These are phyloP conservation scores for Eremochloa ophiuroides DNA, from an alignment of 176 grass and related monocot genomes.

Conservation along the genomic window DNA sequence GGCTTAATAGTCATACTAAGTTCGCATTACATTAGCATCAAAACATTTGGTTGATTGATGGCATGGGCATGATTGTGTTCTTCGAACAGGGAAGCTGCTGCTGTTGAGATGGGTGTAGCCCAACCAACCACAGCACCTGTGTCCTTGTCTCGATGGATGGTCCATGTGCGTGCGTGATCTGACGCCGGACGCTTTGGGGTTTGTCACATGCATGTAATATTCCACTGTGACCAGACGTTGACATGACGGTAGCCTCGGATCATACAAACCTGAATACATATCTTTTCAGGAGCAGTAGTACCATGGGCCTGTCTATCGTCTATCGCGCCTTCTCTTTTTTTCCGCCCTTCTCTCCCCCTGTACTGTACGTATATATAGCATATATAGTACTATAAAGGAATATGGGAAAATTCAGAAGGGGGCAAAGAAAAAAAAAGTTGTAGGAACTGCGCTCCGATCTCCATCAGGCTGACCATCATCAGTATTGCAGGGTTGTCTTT, in stretches of 20 bases:
- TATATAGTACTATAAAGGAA: too few relatives aligned
- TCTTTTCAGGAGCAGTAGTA: slow-evolving; percentile 34
- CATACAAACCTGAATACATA: neutral
- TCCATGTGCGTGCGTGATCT: slow-evolving; percentile 29
- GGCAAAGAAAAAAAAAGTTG: neutral
- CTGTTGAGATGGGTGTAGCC: slow-evolving; percentile 18
- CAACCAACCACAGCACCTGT: slow-evolving; percentile 31
- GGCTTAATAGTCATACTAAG: neutral
- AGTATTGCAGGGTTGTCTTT: slow-evolving; percentile 16
- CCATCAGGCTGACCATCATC: neutral
- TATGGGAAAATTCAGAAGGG: neutral
- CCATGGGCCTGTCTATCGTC: neutral
- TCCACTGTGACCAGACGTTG: slow-evolving; percentile 32
- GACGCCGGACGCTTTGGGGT: neutral
- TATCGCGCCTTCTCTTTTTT: neutral
- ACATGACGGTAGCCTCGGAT: slow-evolving; percentile 16
- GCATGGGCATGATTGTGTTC: neutral
- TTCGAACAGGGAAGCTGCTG: slow-evolving; percentile 20
- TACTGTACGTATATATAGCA: too few relatives aligned
- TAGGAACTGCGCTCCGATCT: neutral
- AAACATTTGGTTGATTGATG: slow-evolving; percentile 3
- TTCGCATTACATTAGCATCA: neutral
- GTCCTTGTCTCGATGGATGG: neutral
- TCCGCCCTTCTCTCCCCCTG: neutral
- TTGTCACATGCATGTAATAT: slow-evolving; percentile 2